A percentile compares a stretch with the other conserved stretches of the same genome.
These are phyloP conservation scores for Pseudogymnoascus verrucosus DNA, from an alignment of 2,329 filamentous ascomycete species.

Conservation along the genomic window DNA sequence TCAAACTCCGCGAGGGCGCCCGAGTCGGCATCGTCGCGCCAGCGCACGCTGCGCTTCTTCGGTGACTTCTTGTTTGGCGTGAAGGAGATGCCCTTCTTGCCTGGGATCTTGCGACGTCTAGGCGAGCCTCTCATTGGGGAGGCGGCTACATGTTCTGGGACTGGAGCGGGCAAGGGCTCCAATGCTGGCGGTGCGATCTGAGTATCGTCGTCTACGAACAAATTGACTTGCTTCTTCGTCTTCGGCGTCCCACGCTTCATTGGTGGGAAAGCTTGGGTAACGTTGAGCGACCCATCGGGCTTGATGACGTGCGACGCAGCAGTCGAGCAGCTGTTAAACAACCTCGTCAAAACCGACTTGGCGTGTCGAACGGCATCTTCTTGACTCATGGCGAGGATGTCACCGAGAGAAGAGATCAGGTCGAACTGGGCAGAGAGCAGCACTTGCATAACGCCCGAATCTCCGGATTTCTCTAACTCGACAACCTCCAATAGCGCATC, in stretches of 20 bases:
- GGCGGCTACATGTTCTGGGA: constrained; percentile 30
- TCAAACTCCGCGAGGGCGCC: constrained; percentile 84
- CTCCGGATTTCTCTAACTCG: constrained; percentile 76
- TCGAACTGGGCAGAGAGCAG: constrained; percentile 88
- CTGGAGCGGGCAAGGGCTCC: constrained; percentile 35
- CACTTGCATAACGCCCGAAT: constrained; percentile 70
- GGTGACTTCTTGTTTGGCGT: constrained; percentile 73
- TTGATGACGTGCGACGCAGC: constrained; percentile 81
- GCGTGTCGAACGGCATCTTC: constrained; percentile 75
- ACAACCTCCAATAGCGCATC: constrained; percentile 70
- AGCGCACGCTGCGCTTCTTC: constrained; percentile 71
- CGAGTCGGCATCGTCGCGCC: constrained; percentile 85
- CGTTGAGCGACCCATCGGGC: constrained; percentile 62
- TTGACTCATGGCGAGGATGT: constrained; percentile 75
- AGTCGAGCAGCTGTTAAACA: constrained; percentile 68
- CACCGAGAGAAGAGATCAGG: constrained; percentile 73
- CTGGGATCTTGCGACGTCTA: constrained; percentile 61
- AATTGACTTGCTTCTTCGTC: constrained; percentile 48
- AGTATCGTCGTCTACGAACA: constrained; percentile 19
- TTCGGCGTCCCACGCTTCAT: constrained; percentile 69
- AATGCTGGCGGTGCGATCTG: constrained; percentile 17
- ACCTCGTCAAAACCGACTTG: constrained; percentile 64
- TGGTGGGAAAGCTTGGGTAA: constrained; percentile 60
- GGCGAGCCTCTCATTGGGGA: constrained; percentile 73
- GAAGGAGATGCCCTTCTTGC: constrained; percentile 68